Evolutionary conservation across 2,329 filamentous ascomycete genomes (phyloP), one percentile per base, ranked within the genome.

Genomic region (Scedosporium dehoogii): DNA sequence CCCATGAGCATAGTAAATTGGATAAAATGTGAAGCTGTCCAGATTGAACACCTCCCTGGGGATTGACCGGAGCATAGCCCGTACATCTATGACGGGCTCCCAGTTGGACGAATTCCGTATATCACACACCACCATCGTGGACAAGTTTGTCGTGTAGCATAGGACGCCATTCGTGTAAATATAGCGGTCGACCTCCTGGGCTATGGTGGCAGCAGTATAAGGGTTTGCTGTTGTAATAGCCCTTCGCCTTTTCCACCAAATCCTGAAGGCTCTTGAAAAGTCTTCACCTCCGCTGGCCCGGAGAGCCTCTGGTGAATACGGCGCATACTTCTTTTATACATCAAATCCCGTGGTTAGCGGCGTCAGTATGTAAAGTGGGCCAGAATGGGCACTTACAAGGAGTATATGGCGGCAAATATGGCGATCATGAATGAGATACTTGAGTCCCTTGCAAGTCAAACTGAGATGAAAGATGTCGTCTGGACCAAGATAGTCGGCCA

Each of bases 131-230:
- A 83, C 81, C 27, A 92, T 76, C 58, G 70, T 68, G 64, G 70
- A 60, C 42, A 68, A 63, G 51, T 79, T 77, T 48, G 78, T 70
- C 10, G 83, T 79, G 69, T 91, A 88, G 67, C 87, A 90, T 16
- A 92, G 73, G 10, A 83, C 77, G 5, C 88, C 87, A 63, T 84
- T 79, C 18, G 77, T 75, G 69, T 88, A 91, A 1, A 85, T 71
- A 71, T 87, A 90, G 3, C 78, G 76, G 25, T 84, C 80, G 3
- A 81, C 86, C 60, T 53, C 48, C 21, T 83, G 75, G 3, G 81
- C 87, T 38, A 91, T 69, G 0, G 86, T 75, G 2, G 80, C 81
- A 16, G 82, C 81, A 0, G 83, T 79, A 69, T 84, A 91, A 0
- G 89, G 89, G 38, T 78, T 73, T 4, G 85, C 86, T 23, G 77